A percentile compares a stretch with the other conserved stretches of the same genome.
Evolutionary conservation across 371 early-diverging fungal species (phyloP).

Genomic region (Entomophthora muscae): DNA sequence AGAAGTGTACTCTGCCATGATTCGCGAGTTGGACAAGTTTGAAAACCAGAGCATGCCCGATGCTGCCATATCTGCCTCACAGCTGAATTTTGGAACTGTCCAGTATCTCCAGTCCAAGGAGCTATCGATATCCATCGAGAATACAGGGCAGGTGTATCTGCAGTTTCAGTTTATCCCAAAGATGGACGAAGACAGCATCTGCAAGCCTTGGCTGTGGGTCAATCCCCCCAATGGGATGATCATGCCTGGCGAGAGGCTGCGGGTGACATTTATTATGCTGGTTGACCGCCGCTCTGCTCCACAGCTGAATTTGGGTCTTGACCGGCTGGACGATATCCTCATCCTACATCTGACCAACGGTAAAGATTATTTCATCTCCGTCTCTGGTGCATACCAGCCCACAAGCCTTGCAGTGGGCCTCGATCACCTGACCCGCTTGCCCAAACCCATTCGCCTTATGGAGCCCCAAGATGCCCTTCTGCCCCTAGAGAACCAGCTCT

Average conservation of each 20-base stretch:
- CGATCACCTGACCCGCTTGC: constrained; percentile 33
- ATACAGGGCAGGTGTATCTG: constrained; percentile 53
- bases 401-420: constrained; percentile 59
- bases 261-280: constrained; percentile 33
- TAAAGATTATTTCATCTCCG: constrained; percentile 64
- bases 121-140: constrained; percentile 35
- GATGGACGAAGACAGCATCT: constrained; percentile 22
- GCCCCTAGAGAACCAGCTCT: constrained; percentile 21
- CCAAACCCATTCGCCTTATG: constrained; percentile 22
- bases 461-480: not conserved
- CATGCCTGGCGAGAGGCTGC: constrained; percentile 31
- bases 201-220: constrained; percentile 47
- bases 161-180: constrained; percentile 53
- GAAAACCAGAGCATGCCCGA: constrained; percentile 70
- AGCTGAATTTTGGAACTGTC: constrained; percentile 63
- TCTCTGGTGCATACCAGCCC: constrained; percentile 44
- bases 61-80: constrained; percentile 34
- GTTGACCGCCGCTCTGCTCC: constrained; percentile 43
- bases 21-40: constrained; percentile 50
- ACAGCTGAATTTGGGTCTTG: constrained; percentile 38
- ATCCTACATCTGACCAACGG: constrained; percentile 65
- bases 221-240: constrained; percentile 43
- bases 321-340: constrained; percentile 52
- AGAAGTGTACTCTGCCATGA: constrained; percentile 29
- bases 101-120: constrained; percentile 33